These are phyloP conservation scores for Wickerhamomyces queroliae DNA, from an alignment of 805 yeast genomes.

Conservation along the genomic window DNA sequence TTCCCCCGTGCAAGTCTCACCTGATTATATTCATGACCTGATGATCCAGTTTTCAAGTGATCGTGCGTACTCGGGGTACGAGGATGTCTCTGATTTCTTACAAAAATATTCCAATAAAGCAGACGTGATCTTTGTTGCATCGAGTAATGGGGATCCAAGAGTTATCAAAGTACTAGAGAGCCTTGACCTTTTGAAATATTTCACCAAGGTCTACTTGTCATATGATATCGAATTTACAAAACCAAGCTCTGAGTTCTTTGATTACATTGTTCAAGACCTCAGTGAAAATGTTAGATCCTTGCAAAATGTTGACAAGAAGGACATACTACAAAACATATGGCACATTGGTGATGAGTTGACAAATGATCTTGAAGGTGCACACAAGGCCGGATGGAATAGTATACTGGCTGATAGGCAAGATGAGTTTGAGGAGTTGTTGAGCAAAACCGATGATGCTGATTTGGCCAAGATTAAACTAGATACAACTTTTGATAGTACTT, in stretches of 20 bases:
- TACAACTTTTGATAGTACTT: not conserved
- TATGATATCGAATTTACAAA: slow-evolving; percentile 51
- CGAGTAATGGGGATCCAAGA: slow-evolving; percentile 60
- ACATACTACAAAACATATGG: slow-evolving; percentile 35
- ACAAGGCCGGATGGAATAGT: slow-evolving; percentile 57
- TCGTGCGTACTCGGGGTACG: slow-evolving; percentile 47
- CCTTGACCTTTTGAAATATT: slow-evolving; percentile 37
- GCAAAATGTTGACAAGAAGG: slow-evolving; percentile 7
- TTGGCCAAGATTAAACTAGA: not conserved
- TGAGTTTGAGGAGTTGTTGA: slow-evolving; percentile 19
- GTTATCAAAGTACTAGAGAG: slow-evolving; percentile 39
- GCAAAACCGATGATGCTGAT: not conserved
- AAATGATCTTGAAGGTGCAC: slow-evolving; percentile 50
- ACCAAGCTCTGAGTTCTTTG: slow-evolving; percentile 46
- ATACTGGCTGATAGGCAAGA: slow-evolving; percentile 44
- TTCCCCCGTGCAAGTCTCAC: slow-evolving; percentile 26
- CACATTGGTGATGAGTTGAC: slow-evolving; percentile 62
- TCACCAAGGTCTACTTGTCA: slow-evolving; percentile 42
- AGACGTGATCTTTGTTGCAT: slow-evolving; percentile 35
- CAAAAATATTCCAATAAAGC: slow-evolving; percentile 21
- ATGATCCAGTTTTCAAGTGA: slow-evolving; percentile 43
- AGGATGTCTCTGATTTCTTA: slow-evolving; percentile 47
- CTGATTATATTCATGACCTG: slow-evolving; percentile 38
- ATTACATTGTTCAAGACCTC: slow-evolving; percentile 27
- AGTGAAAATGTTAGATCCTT: slow-evolving; percentile 14